Evolutionary conservation across 495 filamentous ascomycete species (phyloP).

Genomic region (Neurospora cerealis): DNA sequence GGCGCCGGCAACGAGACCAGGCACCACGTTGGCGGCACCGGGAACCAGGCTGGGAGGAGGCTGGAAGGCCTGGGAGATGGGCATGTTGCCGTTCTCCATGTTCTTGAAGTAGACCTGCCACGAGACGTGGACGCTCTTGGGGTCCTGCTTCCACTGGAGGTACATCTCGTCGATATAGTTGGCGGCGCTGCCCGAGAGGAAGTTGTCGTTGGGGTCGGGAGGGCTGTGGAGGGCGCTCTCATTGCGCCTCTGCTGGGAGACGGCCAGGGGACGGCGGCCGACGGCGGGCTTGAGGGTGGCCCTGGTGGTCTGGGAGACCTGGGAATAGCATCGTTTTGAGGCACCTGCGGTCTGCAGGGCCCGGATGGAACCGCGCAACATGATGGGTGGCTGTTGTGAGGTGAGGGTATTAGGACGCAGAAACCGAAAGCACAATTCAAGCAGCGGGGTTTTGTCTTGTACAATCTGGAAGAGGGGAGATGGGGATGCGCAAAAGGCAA

Average conservation of each 20-base stretch:
- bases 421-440: not conserved
- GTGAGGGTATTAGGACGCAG: constrained; percentile 1
- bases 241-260: constrained; percentile 38
- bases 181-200: constrained; percentile 86
- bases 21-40: constrained; percentile 64
- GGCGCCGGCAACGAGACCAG: constrained; percentile 58
- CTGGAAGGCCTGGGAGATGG: constrained; percentile 90
- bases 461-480: constrained; percentile 5
- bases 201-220: constrained; percentile 82
- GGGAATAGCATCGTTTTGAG: constrained; percentile 29
- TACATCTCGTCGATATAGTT: constrained; percentile 99
- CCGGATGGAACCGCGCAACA: constrained; percentile 34
- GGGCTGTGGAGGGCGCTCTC: constrained; percentile 33
- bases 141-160: constrained; percentile 89
- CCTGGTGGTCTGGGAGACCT: constrained; percentile 29
- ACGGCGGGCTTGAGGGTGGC: constrained; percentile 23
- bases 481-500: constrained; percentile 22
- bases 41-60: constrained; percentile 88
- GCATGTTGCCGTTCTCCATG: constrained; percentile 97
- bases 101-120: constrained; percentile 99
- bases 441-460: not conserved
- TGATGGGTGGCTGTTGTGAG: constrained; percentile 30
- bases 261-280: constrained; percentile 40
- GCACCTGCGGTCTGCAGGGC: constrained; percentile 21
- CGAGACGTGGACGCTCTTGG: constrained; percentile 88